These are phyloP conservation scores for Lantana camara DNA, from an alignment of 257 asterid genomes.

Conservation along the genomic window DNA sequence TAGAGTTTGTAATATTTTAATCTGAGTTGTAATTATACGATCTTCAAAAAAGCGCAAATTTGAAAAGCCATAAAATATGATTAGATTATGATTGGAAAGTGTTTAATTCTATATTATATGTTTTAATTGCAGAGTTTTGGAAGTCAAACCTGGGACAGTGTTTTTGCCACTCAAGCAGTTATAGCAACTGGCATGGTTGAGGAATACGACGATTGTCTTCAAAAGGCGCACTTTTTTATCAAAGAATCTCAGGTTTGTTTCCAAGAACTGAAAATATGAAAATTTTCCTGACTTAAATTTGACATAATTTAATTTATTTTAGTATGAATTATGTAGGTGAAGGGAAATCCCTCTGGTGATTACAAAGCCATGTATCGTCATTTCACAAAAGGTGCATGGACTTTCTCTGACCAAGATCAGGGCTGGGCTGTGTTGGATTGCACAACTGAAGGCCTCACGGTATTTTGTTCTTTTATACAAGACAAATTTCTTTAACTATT, in stretches of 20 bases:
- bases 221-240: slow-evolving; percentile 69
- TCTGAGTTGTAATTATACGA: too few species aligned
- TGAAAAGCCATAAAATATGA: too few species aligned
- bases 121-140: slow-evolving; percentile 59
- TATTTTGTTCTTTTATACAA: background rate
- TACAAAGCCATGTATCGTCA: slow-evolving; percentile 70
- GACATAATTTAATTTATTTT: too few species aligned
- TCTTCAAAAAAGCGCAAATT: too few species aligned
- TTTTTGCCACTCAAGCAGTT: slow-evolving; percentile 72
- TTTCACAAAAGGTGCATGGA: slow-evolving; percentile 75
- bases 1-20: too few species aligned
- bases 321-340: slow-evolving; percentile 37
- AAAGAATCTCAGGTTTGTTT: slow-evolving; percentile 74
- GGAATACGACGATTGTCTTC: slow-evolving; percentile 72
- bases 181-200: slow-evolving; percentile 75
- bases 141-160: slow-evolving; percentile 76
- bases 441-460: slow-evolving; percentile 73
- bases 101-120: background rate
- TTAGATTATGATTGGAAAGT: too few species aligned
- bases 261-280: background rate
- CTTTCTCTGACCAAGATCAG: slow-evolving; percentile 88
- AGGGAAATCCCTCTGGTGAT: slow-evolving; percentile 65
- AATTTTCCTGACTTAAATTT: too few species aligned
- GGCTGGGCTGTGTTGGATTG: slow-evolving; percentile 82
- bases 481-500: background rate